phyloP scores from a whole-genome alignment of 768 basidiomycete species.

The Mycena galericulata region DNA sequence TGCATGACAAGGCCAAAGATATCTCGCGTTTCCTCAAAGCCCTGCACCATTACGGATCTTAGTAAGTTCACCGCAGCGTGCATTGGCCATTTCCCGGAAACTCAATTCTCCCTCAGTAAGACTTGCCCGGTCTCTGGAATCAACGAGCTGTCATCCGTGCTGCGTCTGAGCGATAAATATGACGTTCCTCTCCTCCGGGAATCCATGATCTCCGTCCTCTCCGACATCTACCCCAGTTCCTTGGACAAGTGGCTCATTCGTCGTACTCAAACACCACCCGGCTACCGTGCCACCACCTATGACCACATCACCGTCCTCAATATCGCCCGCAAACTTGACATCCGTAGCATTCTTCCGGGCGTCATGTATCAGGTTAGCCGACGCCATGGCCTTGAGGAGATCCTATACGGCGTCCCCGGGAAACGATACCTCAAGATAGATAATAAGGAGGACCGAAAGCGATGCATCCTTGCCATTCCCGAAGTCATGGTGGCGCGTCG shows the following conservation, averaged over 20 bases:
- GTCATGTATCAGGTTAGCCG: background rate
- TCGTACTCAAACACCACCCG: background rate
- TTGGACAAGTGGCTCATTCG: background rate
- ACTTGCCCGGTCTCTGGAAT: background rate
- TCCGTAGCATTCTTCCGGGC: background rate
- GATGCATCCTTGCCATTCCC: background rate
- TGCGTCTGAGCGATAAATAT: constrained; percentile 6
- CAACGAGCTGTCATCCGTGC: background rate
- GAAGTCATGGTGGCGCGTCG: background rate
- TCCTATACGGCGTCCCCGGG: background rate
- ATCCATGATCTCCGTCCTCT: background rate
- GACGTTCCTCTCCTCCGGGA: background rate
- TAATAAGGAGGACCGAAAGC: background rate
- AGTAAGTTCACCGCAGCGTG: background rate
- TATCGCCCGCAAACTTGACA: background rate
- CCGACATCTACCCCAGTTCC: background rate
- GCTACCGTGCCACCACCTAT: background rate
- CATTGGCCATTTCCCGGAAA: too few species aligned
- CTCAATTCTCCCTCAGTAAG: background rate
- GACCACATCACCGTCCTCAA: background rate
- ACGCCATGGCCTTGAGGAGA: background rate
- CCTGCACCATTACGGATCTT: background rate
- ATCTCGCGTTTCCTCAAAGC: constrained; percentile 1
- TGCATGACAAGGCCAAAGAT: background rate
- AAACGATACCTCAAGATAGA: background rate